Conservation (phyloP, 2,329 filamentous ascomycete species). For the Colletotrichum tropicicola region DNA sequence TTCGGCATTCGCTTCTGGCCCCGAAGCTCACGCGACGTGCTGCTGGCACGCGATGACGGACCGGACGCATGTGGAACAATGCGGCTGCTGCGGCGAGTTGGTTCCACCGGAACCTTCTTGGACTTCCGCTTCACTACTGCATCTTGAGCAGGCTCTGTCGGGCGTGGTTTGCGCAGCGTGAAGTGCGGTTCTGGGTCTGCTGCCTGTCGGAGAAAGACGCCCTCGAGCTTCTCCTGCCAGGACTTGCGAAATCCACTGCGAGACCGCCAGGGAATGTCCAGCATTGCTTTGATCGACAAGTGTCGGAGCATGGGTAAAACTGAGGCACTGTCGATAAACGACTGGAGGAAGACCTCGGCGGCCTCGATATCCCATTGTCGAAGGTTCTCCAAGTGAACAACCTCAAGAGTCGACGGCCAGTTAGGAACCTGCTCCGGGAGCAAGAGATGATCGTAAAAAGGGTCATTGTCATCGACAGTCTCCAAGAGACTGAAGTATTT, state of each 20-base stretch:
- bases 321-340: constrained; percentile 76
- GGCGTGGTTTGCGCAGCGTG: constrained; percentile 32
- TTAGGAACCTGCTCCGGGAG: constrained; percentile 70
- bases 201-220: constrained; percentile 67
- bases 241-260: constrained; percentile 80
- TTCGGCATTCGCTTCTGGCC: constrained; percentile 24
- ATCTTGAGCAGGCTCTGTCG: neutral
- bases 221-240: constrained; percentile 77
- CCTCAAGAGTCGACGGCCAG: constrained; percentile 79
- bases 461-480: constrained; percentile 76
- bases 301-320: constrained; percentile 73
- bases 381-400: constrained; percentile 79
- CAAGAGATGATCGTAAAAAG: constrained; percentile 78
- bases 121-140: constrained; percentile 1
- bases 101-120: constrained; percentile 16
- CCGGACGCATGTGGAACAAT: constrained; percentile 38
- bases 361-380: constrained; percentile 75
- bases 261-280: constrained; percentile 84
- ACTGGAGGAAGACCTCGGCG: constrained; percentile 81
- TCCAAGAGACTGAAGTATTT: constrained; percentile 78
- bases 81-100: constrained; percentile 48
- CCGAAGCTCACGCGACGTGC: constrained; percentile 35
- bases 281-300: constrained; percentile 78
- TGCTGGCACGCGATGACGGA: constrained; percentile 40
- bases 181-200: constrained; percentile 46